These are phyloP conservation scores for Leccinum obscurum DNA, from an alignment of 768 basidiomycete genomes.

Conservation along the genomic window DNA sequence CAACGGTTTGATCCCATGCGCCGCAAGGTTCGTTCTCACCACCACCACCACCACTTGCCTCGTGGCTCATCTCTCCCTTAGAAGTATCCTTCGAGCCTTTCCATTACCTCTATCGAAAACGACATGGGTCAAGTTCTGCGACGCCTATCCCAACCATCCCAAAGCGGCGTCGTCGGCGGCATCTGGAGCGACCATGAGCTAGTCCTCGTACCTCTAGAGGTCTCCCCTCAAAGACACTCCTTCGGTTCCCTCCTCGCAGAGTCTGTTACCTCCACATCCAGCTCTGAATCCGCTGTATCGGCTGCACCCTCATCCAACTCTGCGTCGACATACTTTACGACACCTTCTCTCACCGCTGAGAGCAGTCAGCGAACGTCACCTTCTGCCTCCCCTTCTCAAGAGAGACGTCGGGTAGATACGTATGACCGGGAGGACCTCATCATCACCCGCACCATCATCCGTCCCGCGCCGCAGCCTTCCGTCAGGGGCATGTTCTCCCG, in stretches of 20 bases:
- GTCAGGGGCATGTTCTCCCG: constrained; percentile 29
- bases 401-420: constrained; percentile 24
- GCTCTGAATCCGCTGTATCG: constrained; percentile 14
- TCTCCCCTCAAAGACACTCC: constrained; percentile 21
- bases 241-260: constrained; percentile 17
- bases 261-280: constrained; percentile 13
- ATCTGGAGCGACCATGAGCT: constrained; percentile 37
- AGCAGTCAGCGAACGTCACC: constrained; percentile 4
- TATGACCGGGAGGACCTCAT: constrained; percentile 33
- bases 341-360: constrained; percentile 17
- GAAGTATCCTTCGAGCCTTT: constrained; percentile 19
- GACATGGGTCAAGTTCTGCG: constrained; percentile 33
- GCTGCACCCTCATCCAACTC: constrained; percentile 4
- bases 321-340: constrained; percentile 26
- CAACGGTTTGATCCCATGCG: constrained; percentile 36
- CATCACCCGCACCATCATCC: constrained; percentile 40
- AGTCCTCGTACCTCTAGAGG: constrained; percentile 33
- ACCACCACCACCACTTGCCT: constrained; percentile 16
- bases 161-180: constrained; percentile 27
- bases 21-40: constrained; percentile 25
- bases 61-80: constrained; percentile 23
- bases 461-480: constrained; percentile 31
- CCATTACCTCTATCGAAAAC: constrained; percentile 12
- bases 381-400: constrained; percentile 10
- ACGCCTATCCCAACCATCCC: constrained; percentile 22